Evolutionary conservation across 257 asterid species (phyloP).

Genomic region (Solanum tarapatanum): DNA sequence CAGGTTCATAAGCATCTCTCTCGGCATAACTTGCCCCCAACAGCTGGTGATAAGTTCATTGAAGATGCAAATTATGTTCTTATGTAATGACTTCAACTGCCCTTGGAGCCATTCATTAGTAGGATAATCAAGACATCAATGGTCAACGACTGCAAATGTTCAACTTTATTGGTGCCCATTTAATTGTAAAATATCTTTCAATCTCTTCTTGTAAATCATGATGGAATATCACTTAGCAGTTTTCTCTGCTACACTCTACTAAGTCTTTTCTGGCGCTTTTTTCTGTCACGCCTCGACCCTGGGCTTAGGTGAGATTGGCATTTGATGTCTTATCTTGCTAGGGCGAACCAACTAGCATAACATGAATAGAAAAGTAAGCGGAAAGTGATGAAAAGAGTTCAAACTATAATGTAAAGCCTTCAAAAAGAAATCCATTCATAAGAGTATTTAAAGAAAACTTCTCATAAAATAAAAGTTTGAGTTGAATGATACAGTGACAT

Average conservation of each 20-base stretch:
- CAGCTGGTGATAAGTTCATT: constrained; percentile 57
- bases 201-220: background rate
- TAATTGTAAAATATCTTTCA: background rate
- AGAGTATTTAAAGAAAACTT: background rate
- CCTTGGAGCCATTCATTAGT: background rate
- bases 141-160: background rate
- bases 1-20: constrained; percentile 62
- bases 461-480: background rate
- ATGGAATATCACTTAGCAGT: background rate
- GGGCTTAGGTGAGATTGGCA: background rate
- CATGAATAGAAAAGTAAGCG: background rate
- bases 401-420: background rate
- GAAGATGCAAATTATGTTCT: constrained; percentile 56
- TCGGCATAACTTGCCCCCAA: constrained; percentile 75
- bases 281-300: background rate
- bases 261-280: background rate
- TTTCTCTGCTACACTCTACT: background rate
- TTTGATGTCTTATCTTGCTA: background rate
- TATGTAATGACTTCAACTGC: constrained; percentile 2
- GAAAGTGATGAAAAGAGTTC: background rate
- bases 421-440: background rate
- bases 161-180: background rate
- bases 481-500: background rate
- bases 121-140: background rate
- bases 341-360: background rate